Evolutionary conservation across 1,284 basidiomycete genomes (phyloP), one percentile per base, ranked within the genome.

Genomic region (Ceraceosorus guamensis): DNA sequence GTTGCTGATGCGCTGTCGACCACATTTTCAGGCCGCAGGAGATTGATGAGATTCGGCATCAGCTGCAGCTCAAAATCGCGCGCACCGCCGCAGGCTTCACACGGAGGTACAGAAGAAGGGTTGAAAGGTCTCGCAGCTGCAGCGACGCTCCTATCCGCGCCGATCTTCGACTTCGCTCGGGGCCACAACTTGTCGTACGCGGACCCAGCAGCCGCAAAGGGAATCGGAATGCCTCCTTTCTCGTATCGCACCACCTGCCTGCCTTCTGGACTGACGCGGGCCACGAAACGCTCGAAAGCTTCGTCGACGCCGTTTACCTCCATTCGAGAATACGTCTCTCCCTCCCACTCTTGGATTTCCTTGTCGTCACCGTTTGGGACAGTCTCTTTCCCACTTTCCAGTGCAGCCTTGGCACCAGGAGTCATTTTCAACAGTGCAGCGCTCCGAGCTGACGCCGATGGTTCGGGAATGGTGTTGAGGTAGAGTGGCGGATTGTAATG

Each of bases 41-140:
- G 50, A 55, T 76, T 73, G 46, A 71, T 69, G 3, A 76, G 53
- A 41, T 74, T 73, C 3, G 73, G 73, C 73, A 76, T 76, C 46
- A 76, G 68, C 56, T 76, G 73, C n/a, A 69, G 58, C 56, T 76
- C 73, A 45, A 74, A 76, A 4, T 66, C 60, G 31, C 73, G 54
- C 18, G 59, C 55, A 2, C 55, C 56, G 7, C 71, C 70, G 52
- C 73, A 76, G 0, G 48, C 43, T 2, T 55, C 51, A 35, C 73
- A 76, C 5, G 65, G 56, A 2, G 70, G 69, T 4, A 73, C 61
- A 14, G 39, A 52, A 33, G 48, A 57, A n/a, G 39, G 34, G 13
- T 41, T 39, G 48, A 52, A 62, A 14, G 24, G 16, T 13, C 46
- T 6, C 6, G 16, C 10, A 5, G 31, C 45, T 1, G 46, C 50